Evolutionary conservation across 129 eudicot species (phyloP), one percentile per base, ranked within the genome.

Genomic region (Arctium minus): DNA sequence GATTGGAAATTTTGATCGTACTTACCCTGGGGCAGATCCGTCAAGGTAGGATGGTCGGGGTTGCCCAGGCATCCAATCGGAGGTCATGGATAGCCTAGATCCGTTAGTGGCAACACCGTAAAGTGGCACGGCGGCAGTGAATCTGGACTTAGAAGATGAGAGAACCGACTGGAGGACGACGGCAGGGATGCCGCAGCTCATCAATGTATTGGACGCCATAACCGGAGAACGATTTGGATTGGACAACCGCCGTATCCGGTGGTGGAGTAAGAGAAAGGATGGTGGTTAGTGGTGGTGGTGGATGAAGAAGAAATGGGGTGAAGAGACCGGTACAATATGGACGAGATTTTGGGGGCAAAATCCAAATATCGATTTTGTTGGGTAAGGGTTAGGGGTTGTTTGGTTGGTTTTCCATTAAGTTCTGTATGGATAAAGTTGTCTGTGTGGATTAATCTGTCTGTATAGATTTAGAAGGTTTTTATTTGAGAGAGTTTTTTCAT

Each of bases 61-160:
- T 81, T 93, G 88, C n/a, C 99, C 99, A 12, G 97, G 99, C 99
- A 96, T 96, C 99, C 97, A 96, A 10, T 93, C 90, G n/a, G 97
- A 89, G 32, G 93, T 50, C 98, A 91, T 91, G 83, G 83, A 77
- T 10, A 91, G 38, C 84, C 91, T 76, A 36, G 93, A 83, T 1
- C 86, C 87, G 48, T 73, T 85, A 76, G 86, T 78, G 70, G 87
- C 82, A n/a, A 74, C 90, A 68, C 82, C 73, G 2, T 82, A 76
- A 75, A 90, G 73, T 1, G 88, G 87, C 50, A 87, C 79, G 5
- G 89, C 79, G 5, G 90, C 75, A 0, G 88, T 88, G 68, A 91
- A 93, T 83, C 86, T 89, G 9, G 97, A 93, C 81, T 88, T 93
- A 7, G 97, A 89, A 13, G 97, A 90, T 1, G 97, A 91, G 64